phyloP scores from a whole-genome alignment of 129 eudicot species.

The Tanacetum coccineum region DNA sequence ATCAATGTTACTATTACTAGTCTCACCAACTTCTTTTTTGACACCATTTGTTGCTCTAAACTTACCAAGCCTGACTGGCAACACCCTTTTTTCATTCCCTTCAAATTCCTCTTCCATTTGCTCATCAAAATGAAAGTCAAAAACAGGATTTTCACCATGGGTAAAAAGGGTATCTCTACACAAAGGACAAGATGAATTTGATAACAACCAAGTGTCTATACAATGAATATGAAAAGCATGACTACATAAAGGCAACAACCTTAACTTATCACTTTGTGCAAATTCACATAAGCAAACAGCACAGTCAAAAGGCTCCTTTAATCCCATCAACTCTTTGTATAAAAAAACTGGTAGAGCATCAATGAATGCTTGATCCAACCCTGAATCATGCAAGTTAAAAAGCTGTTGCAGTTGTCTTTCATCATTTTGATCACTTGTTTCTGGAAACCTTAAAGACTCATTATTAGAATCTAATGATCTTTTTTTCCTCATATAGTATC shows the following conservation, averaged over 20 bases:
- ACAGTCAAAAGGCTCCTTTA: slow-evolving; percentile 93
- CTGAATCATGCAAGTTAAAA: slow-evolving; percentile 80
- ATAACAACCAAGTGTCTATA: slow-evolving; percentile 88
- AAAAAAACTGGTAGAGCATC: slow-evolving; percentile 86
- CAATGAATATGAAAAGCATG: slow-evolving; percentile 97
- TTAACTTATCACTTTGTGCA: slow-evolving; percentile 57
- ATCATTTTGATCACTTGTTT: slow-evolving; percentile 34
- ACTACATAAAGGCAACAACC: slow-evolving; percentile 82
- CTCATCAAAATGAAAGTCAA: slow-evolving; percentile 51
- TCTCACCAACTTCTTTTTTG: slow-evolving; percentile 56
- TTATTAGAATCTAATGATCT: slow-evolving; percentile 36
- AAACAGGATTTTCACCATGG: slow-evolving; percentile 55
- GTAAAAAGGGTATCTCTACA: slow-evolving; percentile 77
- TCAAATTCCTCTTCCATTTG: slow-evolving; percentile 41
- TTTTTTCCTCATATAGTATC: slow-evolving; percentile 45
- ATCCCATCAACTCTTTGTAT: slow-evolving; percentile 73
- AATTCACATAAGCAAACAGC: slow-evolving; percentile 95
- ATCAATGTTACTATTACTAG: slow-evolving; percentile 69
- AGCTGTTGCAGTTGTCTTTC: slow-evolving; percentile 77
- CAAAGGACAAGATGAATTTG: slow-evolving; percentile 91
- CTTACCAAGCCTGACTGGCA: slow-evolving; percentile 89
- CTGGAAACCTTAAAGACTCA: slow-evolving; percentile 53
- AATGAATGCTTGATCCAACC: slow-evolving; percentile 75
- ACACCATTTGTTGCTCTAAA: slow-evolving; percentile 54
- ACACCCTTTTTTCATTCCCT: slow-evolving; percentile 58